Evolutionary conservation across 2,329 filamentous ascomycete genomes (phyloP), one percentile per base, ranked within the genome.

Genomic region (Colletotrichum siamense): DNA sequence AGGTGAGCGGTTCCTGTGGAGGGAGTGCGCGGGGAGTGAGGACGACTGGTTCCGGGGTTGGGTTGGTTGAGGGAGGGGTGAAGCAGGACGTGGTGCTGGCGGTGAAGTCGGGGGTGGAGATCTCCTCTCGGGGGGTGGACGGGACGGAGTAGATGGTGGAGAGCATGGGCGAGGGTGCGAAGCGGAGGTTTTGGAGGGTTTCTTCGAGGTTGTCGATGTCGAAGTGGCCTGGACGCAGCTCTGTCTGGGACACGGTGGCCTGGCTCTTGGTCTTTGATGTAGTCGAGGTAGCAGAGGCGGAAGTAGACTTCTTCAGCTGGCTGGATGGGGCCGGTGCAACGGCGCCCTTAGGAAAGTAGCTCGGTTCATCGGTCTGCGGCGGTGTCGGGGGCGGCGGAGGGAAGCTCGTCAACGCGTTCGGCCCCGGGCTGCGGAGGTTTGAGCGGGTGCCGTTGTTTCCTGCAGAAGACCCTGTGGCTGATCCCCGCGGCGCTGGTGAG

Each of bases 91-190:
- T 65, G n/a, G 65, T 64, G 73, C 59, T 63, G 73, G 34, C 22
- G 49, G 64, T 68, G 57, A 76, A 76, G 44, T 76, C 73, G 15
- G 73, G 73, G 6, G 69, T 73, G 8, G 70, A 32, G 1, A 69
- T 15, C 7, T 76, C 73, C 13, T 76, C 73, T 9, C 70, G 70
- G 4, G 73, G 73, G 5, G 73, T 76, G 6, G 73, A 73, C 7
- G 73, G 73, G 32, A 44, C 64, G 13, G 73, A 76, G 49, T 76
- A 76, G 59, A 76, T 76, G 39, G 73, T 76, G 8, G 73, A 76
- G 22, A 76, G 64, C 70, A 76, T 76, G 24, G 73, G 73, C n/a
- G 73, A 76, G 49, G 73, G 70, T 12, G 73, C 73, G 44, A 76
- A 76, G 59, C 73, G 73, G 28, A 76, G 63, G 73, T 73, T 76